Evolutionary conservation across 2,329 filamentous ascomycete species (phyloP).

Genomic region (Botrytis elliptica): DNA sequence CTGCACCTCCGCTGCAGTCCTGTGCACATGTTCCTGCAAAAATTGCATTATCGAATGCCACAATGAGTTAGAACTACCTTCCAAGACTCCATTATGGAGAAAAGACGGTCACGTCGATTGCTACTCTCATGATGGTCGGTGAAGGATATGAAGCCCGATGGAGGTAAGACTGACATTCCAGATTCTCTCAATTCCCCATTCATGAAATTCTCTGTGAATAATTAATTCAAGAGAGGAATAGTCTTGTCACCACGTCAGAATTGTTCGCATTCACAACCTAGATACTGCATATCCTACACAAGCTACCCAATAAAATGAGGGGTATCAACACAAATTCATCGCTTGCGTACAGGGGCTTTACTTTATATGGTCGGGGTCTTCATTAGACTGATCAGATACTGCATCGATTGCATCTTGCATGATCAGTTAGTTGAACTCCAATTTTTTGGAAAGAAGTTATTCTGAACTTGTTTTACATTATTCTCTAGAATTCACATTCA

Average conservation of each 20-base stretch:
- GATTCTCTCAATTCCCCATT: not conserved
- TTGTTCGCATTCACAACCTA: not conserved
- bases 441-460: not conserved
- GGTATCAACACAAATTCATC: not conserved
- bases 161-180: not conserved
- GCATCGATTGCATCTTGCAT: conserved; percentile 12
- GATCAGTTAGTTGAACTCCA: not conserved
- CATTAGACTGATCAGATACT: conserved; percentile 8
- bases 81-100: not conserved
- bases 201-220: not conserved
- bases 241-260: conserved; percentile 13
- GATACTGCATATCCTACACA: not conserved
- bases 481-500: not conserved
- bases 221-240: conserved; percentile 5
- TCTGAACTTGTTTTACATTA: conserved; percentile 2
- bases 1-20: not conserved
- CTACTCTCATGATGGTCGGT: not conserved
- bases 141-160: not conserved
- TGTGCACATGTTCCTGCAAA: conserved; percentile 18
- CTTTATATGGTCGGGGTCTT: not conserved
- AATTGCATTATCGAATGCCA: not conserved
- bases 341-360: not conserved
- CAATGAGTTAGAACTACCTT: not conserved
- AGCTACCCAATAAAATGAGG: conserved; percentile 3
- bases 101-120: not conserved